These are phyloP conservation scores for Hibiscus tridactylites DNA, from an alignment of 345 rosid genomes.

Conservation along the genomic window DNA sequence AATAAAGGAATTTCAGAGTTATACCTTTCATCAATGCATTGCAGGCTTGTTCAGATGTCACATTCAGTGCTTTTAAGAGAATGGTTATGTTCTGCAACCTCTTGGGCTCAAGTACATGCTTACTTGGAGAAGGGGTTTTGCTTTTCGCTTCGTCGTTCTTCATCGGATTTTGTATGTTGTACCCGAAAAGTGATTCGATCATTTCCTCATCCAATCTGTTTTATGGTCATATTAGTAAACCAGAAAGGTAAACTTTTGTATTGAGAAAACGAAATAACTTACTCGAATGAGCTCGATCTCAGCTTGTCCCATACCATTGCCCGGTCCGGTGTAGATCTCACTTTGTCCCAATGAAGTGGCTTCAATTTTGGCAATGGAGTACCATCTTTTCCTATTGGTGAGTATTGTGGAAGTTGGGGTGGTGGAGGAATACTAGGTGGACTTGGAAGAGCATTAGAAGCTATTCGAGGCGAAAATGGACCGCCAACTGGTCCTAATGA, in stretches of 20 bases:
- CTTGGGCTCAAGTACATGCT: conserved; percentile 88
- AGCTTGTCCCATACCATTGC: conserved; percentile 93
- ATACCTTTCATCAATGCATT: conserved; percentile 69
- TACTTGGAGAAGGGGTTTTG: conserved; percentile 84
- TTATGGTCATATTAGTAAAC: not conserved
- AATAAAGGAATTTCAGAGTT: not conserved
- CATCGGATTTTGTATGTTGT: conserved; percentile 45
- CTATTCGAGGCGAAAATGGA: conserved; percentile 18
- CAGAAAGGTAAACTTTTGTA: not conserved
- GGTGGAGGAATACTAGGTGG: conserved; percentile 43
- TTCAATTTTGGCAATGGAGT: conserved; percentile 71
- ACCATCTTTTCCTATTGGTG: conserved; percentile 66
- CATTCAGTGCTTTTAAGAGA: conserved; percentile 74
- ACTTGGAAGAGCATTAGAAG: conserved; percentile 15
- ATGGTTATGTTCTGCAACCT: conserved; percentile 88
- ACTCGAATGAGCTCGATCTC: conserved; percentile 92
- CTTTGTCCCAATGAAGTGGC: conserved; percentile 99
- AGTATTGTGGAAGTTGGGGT: conserved; percentile 32
- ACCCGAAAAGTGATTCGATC: conserved; percentile 94
- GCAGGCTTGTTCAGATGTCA: conserved; percentile 69
- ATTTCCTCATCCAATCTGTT: conserved; percentile 93
- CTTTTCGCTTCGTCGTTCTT: conserved; percentile 68
- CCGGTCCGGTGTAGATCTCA: conserved; percentile 83
- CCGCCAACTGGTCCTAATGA: conserved; percentile 15
- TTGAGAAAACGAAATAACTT: conserved; percentile 22